Percentiles rank a stretch among this genome's conserved stretches.
Evolutionary conservation across 2,329 filamentous ascomycete genomes (phyloP).

Genomic region (Clarireedia paspali): DNA sequence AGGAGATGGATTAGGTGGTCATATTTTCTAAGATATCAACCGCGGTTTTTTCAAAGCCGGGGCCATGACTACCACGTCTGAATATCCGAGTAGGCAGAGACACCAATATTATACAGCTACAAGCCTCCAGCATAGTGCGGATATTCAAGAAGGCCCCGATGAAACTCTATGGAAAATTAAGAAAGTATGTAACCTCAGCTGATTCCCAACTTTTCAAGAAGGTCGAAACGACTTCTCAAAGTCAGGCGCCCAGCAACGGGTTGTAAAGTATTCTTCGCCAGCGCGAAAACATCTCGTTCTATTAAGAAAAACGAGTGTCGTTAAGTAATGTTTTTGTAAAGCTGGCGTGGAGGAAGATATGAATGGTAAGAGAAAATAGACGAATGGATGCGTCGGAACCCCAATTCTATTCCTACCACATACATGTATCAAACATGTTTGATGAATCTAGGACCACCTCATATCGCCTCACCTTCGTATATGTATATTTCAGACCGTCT

Average conservation of each 20-base stretch:
- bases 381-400: no score
- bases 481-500: no score
- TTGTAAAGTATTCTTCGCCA: constrained; percentile 53
- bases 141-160: background rate
- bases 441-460: no score
- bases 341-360: constrained; percentile 9
- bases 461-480: no score
- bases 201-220: constrained; percentile 62
- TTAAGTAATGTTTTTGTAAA: constrained; percentile 15
- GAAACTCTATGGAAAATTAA: background rate
- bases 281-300: constrained; percentile 58
- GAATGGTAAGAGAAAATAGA: background rate
- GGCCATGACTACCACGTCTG: no score
- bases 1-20: no score
- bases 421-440: no score
- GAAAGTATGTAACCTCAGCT: constrained; percentile 55
- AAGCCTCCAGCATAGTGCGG: background rate
- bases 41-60: no score
- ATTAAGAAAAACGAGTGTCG: constrained; percentile 11
- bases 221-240: constrained; percentile 57
- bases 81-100: background rate
- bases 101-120: background rate
- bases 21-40: no score
- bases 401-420: no score
- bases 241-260: constrained; percentile 67